Conservation (phyloP, 768 basidiomycete genomes). For the Lentinus tigrinus region DNA sequence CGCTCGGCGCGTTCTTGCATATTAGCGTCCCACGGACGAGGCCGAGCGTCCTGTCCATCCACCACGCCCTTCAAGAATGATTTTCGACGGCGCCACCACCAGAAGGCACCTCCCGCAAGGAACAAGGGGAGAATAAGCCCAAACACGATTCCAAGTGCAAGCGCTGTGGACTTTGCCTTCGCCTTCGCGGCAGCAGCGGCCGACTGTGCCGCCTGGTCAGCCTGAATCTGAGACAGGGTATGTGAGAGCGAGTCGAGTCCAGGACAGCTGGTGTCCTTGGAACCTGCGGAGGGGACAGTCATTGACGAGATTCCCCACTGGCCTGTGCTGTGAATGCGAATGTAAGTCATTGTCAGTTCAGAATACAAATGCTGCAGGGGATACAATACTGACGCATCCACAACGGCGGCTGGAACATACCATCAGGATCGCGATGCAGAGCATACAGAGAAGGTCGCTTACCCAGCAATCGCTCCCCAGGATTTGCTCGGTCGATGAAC, state of each 20-base stretch:
- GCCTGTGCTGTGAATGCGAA: slow-evolving; percentile 34
- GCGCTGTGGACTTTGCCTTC: slow-evolving; percentile 21
- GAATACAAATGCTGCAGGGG: neutral
- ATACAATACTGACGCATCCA: slow-evolving; percentile 39
- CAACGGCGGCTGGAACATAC: slow-evolving; percentile 11
- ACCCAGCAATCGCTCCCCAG: slow-evolving; percentile 41
- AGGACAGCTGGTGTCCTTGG: slow-evolving; percentile 32
- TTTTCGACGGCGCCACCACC: slow-evolving; percentile 21
- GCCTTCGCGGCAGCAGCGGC: slow-evolving; percentile 11
- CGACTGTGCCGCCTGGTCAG: slow-evolving; percentile 18
- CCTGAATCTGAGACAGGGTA: slow-evolving; percentile 24
- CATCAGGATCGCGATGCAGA: neutral
- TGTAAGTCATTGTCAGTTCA: neutral
- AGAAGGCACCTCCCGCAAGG: slow-evolving; percentile 24
- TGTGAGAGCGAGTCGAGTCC: slow-evolving; percentile 32
- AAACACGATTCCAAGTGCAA: slow-evolving; percentile 34
- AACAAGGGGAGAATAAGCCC: slow-evolving; percentile 30
- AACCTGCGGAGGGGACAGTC: slow-evolving; percentile 25
- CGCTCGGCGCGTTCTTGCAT: neutral
- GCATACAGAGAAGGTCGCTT: slow-evolving; percentile 17
- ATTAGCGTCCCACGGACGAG: slow-evolving; percentile 10
- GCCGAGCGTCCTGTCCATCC: slow-evolving; percentile 13
- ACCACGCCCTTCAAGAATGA: neutral
- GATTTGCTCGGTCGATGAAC: slow-evolving; percentile 42
- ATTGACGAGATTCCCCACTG: slow-evolving; percentile 30